Percentiles rank a stretch among this genome's conserved stretches.
phyloP scores from a whole-genome alignment of 2,329 filamentous ascomycete genomes.

The Stemphylium beticola region DNA sequence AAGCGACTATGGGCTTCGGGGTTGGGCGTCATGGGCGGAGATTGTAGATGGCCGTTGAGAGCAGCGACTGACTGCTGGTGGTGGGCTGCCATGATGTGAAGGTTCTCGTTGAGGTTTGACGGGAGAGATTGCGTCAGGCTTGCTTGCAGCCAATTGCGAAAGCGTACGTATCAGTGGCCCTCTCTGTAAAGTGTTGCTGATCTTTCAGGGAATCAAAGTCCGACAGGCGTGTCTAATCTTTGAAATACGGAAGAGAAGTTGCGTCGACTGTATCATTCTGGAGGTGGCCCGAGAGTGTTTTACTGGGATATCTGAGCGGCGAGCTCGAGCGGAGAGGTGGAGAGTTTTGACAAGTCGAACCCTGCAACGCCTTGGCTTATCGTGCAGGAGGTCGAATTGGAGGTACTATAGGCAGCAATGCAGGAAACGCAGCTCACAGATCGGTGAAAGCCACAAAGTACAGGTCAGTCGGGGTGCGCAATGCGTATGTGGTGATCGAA shows the following conservation, averaged over 20 bases:
- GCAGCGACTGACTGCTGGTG: slow-evolving; percentile 38
- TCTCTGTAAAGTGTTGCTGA: slow-evolving; percentile 20
- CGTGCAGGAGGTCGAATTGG: slow-evolving; percentile 38
- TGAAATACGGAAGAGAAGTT: slow-evolving; percentile 41
- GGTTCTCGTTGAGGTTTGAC: slow-evolving; percentile 31
- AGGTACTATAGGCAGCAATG: slow-evolving; percentile 49
- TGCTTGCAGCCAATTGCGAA: slow-evolving; percentile 35
- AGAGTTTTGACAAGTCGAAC: slow-evolving; percentile 47
- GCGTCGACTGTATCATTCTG: slow-evolving; percentile 52
- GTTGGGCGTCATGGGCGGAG: slow-evolving; percentile 47
- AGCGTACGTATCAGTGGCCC: slow-evolving; percentile 39
- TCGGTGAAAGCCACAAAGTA: slow-evolving; percentile 44
- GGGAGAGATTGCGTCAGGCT: slow-evolving; percentile 41
- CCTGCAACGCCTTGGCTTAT: slow-evolving; percentile 50
- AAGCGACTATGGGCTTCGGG: slow-evolving; percentile 35
- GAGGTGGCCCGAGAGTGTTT: slow-evolving; percentile 39
- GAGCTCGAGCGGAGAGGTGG: slow-evolving; percentile 42
- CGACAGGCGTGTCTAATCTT: slow-evolving; percentile 40
- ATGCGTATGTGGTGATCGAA: slow-evolving; percentile 40
- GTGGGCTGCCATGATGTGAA: slow-evolving; percentile 41
- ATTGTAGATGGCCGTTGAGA: slow-evolving; percentile 42
- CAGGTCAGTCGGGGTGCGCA: slow-evolving; percentile 36
- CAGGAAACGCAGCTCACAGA: slow-evolving; percentile 45
- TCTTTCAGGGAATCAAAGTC: slow-evolving; percentile 43
- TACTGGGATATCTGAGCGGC: slow-evolving; percentile 42